Percentiles rank a stretch among this genome's conserved stretches.
Conservation (phyloP, 2,329 filamentous ascomycete genomes). For the Hypoxylon sp. region DNA sequence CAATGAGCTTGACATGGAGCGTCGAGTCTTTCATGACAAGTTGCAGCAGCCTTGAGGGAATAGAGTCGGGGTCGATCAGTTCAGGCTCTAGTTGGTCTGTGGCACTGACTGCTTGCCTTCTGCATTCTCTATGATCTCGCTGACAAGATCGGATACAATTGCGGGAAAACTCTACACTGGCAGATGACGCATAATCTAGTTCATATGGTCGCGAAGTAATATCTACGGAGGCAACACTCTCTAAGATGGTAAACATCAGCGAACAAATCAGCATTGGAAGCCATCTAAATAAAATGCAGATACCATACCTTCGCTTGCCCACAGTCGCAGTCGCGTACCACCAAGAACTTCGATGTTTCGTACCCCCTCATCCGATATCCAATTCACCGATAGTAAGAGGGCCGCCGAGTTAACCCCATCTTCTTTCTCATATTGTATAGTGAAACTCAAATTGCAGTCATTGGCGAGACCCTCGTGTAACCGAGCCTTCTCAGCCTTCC, state of each 20-base stretch:
- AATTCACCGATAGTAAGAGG: conserved; percentile 1
- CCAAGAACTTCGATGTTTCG: not conserved
- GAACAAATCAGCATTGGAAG: not conserved
- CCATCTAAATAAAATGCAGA: not conserved
- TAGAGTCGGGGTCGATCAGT: conserved; percentile 15
- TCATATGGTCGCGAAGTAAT: conserved; percentile 30
- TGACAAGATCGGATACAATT: conserved; percentile 27
- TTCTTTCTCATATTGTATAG: conserved; percentile 20
- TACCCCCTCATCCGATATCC: not conserved
- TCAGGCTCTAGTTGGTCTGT: conserved; percentile 10
- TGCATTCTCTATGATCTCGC: conserved; percentile 21
- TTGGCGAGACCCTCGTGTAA: not conserved
- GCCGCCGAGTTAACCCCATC: conserved; percentile 7
- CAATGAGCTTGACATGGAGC: conserved; percentile 23
- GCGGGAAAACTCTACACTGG: conserved; percentile 28
- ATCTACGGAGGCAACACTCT: conserved; percentile 16
- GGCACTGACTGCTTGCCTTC: conserved; percentile 7
- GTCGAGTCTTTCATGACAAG: conserved; percentile 9
- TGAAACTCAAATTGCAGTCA: conserved; percentile 1
- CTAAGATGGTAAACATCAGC: conserved; percentile 6
- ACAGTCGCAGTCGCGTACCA: conserved; percentile 6
- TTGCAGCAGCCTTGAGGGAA: conserved; percentile 29
- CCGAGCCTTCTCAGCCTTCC: not conserved
- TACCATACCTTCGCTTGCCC: conserved; percentile 22
- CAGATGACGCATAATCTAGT: conserved; percentile 16